Base-by-base conservation (phyloP, 805 yeast genomes). In the Saccharomycopsis sp. region DNA sequence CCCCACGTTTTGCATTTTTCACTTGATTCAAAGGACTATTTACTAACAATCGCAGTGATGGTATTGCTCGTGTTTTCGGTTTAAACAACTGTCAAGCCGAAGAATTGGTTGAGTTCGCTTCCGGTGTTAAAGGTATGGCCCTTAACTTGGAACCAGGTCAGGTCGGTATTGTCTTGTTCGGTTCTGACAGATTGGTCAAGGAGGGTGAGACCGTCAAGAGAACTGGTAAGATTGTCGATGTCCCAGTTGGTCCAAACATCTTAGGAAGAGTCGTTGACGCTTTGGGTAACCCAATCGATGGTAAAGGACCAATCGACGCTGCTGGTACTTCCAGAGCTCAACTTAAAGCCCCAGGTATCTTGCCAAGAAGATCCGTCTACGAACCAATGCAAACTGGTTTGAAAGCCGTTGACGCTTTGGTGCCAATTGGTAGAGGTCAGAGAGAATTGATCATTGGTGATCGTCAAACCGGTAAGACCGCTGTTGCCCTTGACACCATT, bases 371-470 rank as follows among this genome's bases (percentile, higher is more conserved):
- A 73, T 90, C 97, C 63, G 99, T 94, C 68, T 85, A 76, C 82
- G 99, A 94, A 85, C 99, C 99, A 76, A 94, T 94, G 87, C 99
- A 94, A 83, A 92, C 99, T 72, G 99, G 99, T 87, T 87, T 94
- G 75, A 94, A 94, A 84, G 86, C 97, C 64, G 97, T 94, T 70
- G 99, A 94, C 76, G 92, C 99, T 75, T 86, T 94, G 72, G 99
- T 94, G 78, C 99, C 99, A 79, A 79, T 94, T 71, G 99, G 99
- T 76, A 94, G 99, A 88, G 99, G 99, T 78, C 99, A 94, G 83
- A 94, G 99, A 89, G 99, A 94, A 84, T 83, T 94, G 88, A 92
- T 92, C 73, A 92, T 92, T 75, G 99, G 99, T 87, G 99, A 92
- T 80, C 92, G 99, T 85, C 99, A 94, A 84, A 94, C 99, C 73